A percentile compares a stretch with the other conserved stretches of the same genome.
These are phyloP conservation scores for Aquilaria agallochum DNA, from an alignment of 441 rosid genomes.

Conservation along the genomic window DNA sequence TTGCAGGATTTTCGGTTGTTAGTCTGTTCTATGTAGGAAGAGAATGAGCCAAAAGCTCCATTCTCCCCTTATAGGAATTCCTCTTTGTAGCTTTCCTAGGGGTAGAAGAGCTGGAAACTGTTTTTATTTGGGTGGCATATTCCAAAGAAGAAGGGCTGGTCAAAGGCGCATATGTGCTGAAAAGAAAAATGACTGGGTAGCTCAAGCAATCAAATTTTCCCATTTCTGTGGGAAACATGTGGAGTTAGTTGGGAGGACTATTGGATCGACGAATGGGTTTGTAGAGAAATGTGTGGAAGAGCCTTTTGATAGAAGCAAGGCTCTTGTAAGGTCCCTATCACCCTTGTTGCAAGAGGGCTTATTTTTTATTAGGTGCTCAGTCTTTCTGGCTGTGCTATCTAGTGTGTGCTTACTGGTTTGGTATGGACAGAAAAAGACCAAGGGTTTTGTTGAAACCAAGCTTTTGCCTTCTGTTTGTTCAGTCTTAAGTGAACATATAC, in stretches of 20 bases:
- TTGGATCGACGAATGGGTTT: conserved; percentile 53
- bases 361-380: conserved; percentile 73
- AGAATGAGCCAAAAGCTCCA: conserved; percentile 57
- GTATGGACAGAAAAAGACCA: conserved; percentile 87
- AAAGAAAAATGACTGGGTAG: conserved; percentile 69
- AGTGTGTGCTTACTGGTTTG: conserved; percentile 87
- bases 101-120: conserved; percentile 23
- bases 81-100: conserved; percentile 24
- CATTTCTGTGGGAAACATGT: conserved; percentile 67
- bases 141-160: conserved; percentile 26
- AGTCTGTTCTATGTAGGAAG: conserved; percentile 15
- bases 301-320: conserved; percentile 61
- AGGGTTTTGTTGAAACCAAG: conserved; percentile 66
- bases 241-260: conserved; percentile 54
- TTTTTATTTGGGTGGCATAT: conserved; percentile 22
- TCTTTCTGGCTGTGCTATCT: conserved; percentile 68
- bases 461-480: conserved; percentile 94
- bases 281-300: conserved; percentile 61
- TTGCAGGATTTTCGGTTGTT: conserved; percentile 2
- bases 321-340: conserved; percentile 54
- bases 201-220: conserved; percentile 58
- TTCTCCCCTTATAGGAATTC: conserved; percentile 52
- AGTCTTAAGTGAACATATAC: conserved; percentile 66
- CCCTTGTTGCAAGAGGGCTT: conserved; percentile 71
- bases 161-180: conserved; percentile 42